A percentile compares a stretch with the other conserved stretches of the same genome.
phyloP scores from a whole-genome alignment of 1,284 basidiomycete genomes.

The Ganoderma lingzhi region DNA sequence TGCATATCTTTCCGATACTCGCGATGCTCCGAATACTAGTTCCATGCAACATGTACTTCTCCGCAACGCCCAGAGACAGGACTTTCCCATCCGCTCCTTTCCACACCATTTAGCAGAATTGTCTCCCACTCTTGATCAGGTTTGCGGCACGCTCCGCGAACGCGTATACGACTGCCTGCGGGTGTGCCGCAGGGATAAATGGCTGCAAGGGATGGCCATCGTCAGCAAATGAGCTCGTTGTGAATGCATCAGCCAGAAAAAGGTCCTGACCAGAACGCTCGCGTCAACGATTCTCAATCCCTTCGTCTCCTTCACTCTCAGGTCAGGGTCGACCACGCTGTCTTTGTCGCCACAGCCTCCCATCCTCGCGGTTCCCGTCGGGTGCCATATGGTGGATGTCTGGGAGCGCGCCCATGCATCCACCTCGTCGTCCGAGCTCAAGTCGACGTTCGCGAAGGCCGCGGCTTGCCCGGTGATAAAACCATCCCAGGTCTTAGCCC shows the following conservation, averaged over 20 bases:
- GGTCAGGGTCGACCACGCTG: conserved; percentile 38
- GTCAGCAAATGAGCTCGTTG: background rate
- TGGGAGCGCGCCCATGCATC: conserved; percentile 18
- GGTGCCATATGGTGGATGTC: conserved; percentile 27
- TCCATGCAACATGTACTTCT: background rate
- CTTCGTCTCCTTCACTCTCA: conserved; percentile 36
- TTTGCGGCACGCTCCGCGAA: conserved; percentile 33
- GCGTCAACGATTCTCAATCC: conserved; percentile 41
- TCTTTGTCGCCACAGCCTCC: conserved; percentile 21
- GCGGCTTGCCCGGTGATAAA: conserved; percentile 40
- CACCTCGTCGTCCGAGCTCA: conserved; percentile 33
- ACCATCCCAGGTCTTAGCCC: conserved; percentile 44
- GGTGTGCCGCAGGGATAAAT: conserved; percentile 29
- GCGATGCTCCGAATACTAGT: background rate
- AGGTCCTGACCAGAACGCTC: conserved; percentile 38
- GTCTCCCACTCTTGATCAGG: conserved; percentile 24
- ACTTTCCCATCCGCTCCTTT: background rate
- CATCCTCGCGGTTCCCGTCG: conserved; percentile 39
- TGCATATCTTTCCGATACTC: background rate
- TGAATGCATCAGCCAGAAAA: background rate
- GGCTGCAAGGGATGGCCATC: conserved; percentile 18
- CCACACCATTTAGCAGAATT: conserved; percentile 2
- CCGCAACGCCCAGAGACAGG: background rate
- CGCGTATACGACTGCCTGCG: conserved; percentile 29
- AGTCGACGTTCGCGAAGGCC: conserved; percentile 40